Evolutionary conservation across 495 filamentous ascomycete genomes (phyloP).

Genomic region (Glarea lozoyensis): DNA sequence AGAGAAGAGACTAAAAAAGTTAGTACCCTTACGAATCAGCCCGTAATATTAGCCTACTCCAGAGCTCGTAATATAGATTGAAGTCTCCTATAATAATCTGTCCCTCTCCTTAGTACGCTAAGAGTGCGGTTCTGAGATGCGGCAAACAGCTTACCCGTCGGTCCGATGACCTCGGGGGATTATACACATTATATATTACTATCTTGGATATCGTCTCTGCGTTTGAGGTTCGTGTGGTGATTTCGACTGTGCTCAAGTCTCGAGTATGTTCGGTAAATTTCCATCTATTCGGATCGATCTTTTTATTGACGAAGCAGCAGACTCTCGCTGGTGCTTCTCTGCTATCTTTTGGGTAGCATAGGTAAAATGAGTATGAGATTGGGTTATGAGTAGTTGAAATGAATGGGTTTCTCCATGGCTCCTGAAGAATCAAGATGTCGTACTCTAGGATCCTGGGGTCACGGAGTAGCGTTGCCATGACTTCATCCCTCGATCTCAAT

Average conservation of each 20-base stretch:
- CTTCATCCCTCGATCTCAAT: constrained; percentile 14
- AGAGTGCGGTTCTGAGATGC: not conserved
- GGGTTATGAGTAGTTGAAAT: constrained; percentile 10
- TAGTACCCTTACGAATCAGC: no score
- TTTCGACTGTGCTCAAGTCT: constrained; percentile 11
- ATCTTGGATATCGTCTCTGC: constrained; percentile 5
- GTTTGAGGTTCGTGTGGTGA: constrained; percentile 6
- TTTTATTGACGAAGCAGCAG: constrained; percentile 17
- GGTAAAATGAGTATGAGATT: constrained; percentile 8
- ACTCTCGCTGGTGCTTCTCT: constrained; percentile 4
- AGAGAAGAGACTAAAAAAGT: no score
- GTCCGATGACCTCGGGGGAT: constrained; percentile 2
- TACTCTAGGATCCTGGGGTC: constrained; percentile 10
- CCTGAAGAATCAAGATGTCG: constrained; percentile 18
- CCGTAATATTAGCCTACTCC: no score
- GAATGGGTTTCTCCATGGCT: constrained; percentile 20
- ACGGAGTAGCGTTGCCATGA: constrained; percentile 9
- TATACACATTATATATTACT: constrained; percentile 13
- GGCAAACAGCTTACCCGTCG: constrained; percentile 5
- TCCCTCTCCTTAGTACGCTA: not conserved
- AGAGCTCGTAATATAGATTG: constrained; percentile 20
- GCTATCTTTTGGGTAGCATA: constrained; percentile 9
- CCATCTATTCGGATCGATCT: constrained; percentile 12
- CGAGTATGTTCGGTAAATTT: constrained; percentile 9
- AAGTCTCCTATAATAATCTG: constrained; percentile 21